Evolutionary conservation across 2,329 filamentous ascomycete species (phyloP), one percentile per base, ranked within the genome.

Genomic region (Colletotrichum chlorophyti): DNA sequence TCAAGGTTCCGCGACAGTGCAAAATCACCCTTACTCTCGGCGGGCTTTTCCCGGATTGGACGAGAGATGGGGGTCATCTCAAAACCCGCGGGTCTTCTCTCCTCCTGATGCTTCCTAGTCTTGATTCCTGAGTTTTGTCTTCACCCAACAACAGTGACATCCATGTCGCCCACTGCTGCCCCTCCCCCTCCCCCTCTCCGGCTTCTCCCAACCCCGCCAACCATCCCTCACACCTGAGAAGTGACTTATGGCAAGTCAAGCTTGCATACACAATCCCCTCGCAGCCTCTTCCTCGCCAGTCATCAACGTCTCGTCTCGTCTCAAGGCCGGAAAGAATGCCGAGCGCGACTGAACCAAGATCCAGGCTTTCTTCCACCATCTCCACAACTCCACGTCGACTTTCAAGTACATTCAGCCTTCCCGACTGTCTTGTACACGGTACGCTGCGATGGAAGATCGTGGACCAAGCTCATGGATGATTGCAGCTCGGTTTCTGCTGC

Each of bases 301-400:
- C 42, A 26, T 32, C 27, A 35, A 35, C 8, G 10, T 17, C 38
- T 45, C 34, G 34, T 41, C 43, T 45, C 15, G 31, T n/a, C 32
- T 45, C n/a, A n/a, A n/a, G n/a, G 26, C 48, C 53, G 53, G 53
- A 47, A 38, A 58, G 53, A 58, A 58, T 41, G 32, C 53, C 53
- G 53, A 53, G 41, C 24, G 24, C 14, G 19, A 4, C 14, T 32
- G 47, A 38, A 11, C n/a, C 23, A 10, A 19, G 17, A 34, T 8
- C 17, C 21, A 21, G 23, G n/a, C 10, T 26, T 26, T n/a, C 23
- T 38, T 23, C 32, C 43, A 15, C 24, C 17, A 9, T 19, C 24
- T 29, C 31, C 7, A 31, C 26, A 26, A 15, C 12, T 45, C 24
- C 27, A 19, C n/a, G n/a, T n/a, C n/a, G n/a, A n/a, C n/a, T n/a